Evolutionary conservation across 495 filamentous ascomycete genomes (phyloP), one percentile per base, ranked within the genome.

Genomic region (Podospora comata): DNA sequence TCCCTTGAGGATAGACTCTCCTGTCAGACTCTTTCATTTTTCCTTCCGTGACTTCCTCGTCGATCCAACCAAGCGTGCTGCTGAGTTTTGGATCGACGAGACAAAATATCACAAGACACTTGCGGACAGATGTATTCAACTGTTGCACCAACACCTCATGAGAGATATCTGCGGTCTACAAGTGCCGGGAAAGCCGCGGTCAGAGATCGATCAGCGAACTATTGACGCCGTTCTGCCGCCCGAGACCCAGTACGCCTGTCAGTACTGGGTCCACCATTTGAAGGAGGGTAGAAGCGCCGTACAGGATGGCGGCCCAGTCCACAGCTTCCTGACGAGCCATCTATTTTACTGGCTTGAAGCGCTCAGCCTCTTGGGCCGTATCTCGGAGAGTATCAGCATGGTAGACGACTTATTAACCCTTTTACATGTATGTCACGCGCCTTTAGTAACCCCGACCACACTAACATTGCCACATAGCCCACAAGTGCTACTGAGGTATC

Each of bases 41-140:
- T 85, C 83, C n/a, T 84, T 87, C 67, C 82, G 81, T 59, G 84
- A 86, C 69, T 86, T 81, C 69, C 78, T 87, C 16, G 61, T 85
- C 57, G 76, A 82, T 70, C 58, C 68, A 71, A 70, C 60, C 75
- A 76, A 56, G 39, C 28, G 4, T 23, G 74, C 79, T 65, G 30
- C 48, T 58, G 32, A 39, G 26, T 82, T 83, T 71, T 79, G 74
- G 72, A 71, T 84, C 20, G 72, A 84, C 63, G 23, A 23, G 23
- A 23, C 23, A 76, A 60, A 27, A 27, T 39, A 71, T 39, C 6
- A 39, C 34, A 39, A 23, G 23, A 1, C 1, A 23, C 23, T 85
- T 60, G 74, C 73, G 27, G 27, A 56, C 13, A 59, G 71, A 39
- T 85, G 78, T 69, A 62, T 84, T 54, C 60, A 74, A 11, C 64